phyloP scores from a whole-genome alignment of 768 basidiomycete genomes.

The Russula vinacea region DNA sequence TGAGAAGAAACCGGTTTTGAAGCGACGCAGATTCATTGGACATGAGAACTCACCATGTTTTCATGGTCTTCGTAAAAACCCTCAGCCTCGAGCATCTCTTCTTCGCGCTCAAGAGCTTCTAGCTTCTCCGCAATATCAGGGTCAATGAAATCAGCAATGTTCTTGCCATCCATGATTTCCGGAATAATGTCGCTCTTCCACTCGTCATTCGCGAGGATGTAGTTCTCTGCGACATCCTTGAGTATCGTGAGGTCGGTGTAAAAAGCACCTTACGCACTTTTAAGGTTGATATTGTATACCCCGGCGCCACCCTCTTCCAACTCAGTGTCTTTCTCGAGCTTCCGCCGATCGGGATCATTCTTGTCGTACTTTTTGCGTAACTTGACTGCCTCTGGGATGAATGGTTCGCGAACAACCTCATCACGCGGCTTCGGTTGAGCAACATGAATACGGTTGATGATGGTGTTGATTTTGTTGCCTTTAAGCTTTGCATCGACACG shows the following conservation, averaged over 20 bases:
- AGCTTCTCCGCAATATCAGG: conserved; percentile 96
- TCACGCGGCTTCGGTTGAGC: conserved; percentile 88
- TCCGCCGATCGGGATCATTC: conserved; percentile 72
- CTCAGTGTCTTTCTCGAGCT: conserved; percentile 79
- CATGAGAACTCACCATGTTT: conserved; percentile 59
- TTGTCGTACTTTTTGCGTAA: conserved; percentile 80
- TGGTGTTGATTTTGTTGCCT: conserved; percentile 86
- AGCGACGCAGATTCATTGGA: not conserved
- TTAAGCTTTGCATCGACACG: conserved; percentile 93
- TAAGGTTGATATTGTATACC: conserved; percentile 86
- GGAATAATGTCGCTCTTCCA: conserved; percentile 98
- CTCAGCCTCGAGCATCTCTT: conserved; percentile 88
- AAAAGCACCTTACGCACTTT: conserved; percentile 56
- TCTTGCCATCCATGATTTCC: conserved; percentile 99
- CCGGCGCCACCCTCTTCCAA: conserved; percentile 84
- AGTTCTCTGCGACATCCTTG: conserved; percentile 61
- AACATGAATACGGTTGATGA: conserved; percentile 95
- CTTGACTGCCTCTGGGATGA: conserved; percentile 84
- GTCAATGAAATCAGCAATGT: conserved; percentile 97
- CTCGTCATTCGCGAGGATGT: conserved; percentile 79
- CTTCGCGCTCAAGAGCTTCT: conserved; percentile 94
- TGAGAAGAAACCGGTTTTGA: conserved; percentile 4
- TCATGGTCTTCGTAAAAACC: conserved; percentile 93
- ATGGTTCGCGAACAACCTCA: conserved; percentile 81
- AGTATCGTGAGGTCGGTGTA: not conserved